Percentiles rank a stretch among this genome's conserved stretches.
These are phyloP conservation scores for Pulveroboletus sp. DNA, from an alignment of 768 basidiomycete genomes.

Conservation along the genomic window DNA sequence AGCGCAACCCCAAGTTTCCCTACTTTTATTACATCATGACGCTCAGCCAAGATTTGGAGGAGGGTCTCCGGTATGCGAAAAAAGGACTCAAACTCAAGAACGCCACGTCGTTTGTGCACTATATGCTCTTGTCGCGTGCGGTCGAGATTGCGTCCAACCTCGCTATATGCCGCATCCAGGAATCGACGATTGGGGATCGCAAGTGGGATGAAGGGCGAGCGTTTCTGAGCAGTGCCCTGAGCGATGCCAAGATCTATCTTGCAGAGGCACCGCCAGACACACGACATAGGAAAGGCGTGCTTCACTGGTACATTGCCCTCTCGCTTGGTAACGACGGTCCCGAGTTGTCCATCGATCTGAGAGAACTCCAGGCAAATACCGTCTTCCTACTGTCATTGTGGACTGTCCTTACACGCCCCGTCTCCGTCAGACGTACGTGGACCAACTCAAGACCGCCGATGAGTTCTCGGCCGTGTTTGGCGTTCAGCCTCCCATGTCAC, in stretches of 20 bases:
- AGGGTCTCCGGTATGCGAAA: slow-evolving; percentile 61
- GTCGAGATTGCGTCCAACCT: slow-evolving; percentile 59
- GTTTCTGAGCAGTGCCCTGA: slow-evolving; percentile 56
- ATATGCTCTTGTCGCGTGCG: slow-evolving; percentile 58
- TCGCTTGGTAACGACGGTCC: slow-evolving; percentile 51
- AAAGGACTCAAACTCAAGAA: slow-evolving; percentile 60
- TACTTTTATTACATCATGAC: slow-evolving; percentile 67
- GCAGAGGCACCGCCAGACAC: slow-evolving; percentile 59
- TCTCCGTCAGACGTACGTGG: slow-evolving; percentile 35
- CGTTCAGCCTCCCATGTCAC: slow-evolving; percentile 46
- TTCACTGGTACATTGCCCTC: slow-evolving; percentile 59
- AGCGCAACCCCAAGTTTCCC: slow-evolving; percentile 55
- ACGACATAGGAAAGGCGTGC: slow-evolving; percentile 54
- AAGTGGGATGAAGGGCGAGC: slow-evolving; percentile 62
- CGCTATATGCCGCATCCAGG: slow-evolving; percentile 48
- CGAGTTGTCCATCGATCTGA: slow-evolving; percentile 46
- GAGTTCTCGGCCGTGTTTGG: slow-evolving; percentile 50
- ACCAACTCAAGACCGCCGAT: slow-evolving; percentile 49
- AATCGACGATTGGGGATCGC: slow-evolving; percentile 37
- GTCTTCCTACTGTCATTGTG: too few species aligned
- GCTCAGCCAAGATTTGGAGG: slow-evolving; percentile 43
- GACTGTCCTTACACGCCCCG: neutral
- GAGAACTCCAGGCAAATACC: slow-evolving; percentile 46
- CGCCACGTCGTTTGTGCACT: slow-evolving; percentile 53
- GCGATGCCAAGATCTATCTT: slow-evolving; percentile 58